Conservation (phyloP, 306 rosid genomes). For the Acmispon strigosus region DNA sequence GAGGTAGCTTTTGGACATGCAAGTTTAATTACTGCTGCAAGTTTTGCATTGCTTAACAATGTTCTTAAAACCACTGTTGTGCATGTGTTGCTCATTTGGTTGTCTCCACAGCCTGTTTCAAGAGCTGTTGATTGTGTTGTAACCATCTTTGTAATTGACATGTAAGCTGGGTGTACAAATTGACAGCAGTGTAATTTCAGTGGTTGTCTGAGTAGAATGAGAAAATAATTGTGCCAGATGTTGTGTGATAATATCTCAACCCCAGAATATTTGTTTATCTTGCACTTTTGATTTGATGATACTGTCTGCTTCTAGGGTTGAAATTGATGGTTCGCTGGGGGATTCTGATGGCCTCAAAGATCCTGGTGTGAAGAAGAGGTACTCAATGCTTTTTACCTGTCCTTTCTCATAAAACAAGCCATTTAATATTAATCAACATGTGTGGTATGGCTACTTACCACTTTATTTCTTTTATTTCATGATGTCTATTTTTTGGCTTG, state of each 20-base stretch:
- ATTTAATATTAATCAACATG: background rate
- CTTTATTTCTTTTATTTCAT: background rate
- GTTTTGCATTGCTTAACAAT: background rate
- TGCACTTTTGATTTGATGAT: constrained; percentile 13
- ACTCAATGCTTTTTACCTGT: background rate
- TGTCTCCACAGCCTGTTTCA: background rate
- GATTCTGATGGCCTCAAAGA: constrained; percentile 62
- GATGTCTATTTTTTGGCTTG: background rate
- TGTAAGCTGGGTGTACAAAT: background rate
- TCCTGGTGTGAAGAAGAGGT: constrained; percentile 85
- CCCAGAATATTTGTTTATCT: background rate
- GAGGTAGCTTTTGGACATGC: background rate
- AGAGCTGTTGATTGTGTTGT: no score
- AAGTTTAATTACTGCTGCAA: background rate
- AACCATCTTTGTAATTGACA: no score
- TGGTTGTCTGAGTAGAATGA: background rate
- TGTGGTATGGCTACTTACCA: background rate
- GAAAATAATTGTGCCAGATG: background rate
- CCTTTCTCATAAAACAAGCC: background rate
- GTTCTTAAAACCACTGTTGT: background rate
- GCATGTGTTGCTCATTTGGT: background rate
- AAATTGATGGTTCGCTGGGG: constrained; percentile 65
- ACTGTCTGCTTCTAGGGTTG: constrained; percentile 44
- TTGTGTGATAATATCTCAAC: background rate
- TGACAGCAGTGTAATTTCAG: background rate